Evolutionary conservation across 2,329 filamentous ascomycete genomes (phyloP), one percentile per base, ranked within the genome.

Genomic region (Arthrobotrys pseudoclavata): DNA sequence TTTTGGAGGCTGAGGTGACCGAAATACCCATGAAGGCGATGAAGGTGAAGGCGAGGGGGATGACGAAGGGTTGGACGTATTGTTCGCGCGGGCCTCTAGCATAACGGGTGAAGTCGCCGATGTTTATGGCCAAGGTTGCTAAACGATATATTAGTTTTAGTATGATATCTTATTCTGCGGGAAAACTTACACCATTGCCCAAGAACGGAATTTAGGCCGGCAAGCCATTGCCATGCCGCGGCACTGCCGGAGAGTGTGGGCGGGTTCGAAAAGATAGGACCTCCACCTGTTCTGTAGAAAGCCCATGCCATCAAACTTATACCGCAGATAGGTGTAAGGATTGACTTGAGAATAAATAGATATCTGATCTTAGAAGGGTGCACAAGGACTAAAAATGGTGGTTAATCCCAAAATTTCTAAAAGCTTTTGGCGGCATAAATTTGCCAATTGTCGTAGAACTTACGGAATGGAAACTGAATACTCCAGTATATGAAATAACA

Each of bases 241-340:
- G 79, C 78, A 1, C 81, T 81, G 20, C 82, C 82, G 0, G 83
- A 82, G 4, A 88, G 83, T 0, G 84, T 86, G 2, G 85, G 80
- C 20, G 84, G 84, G 64, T 87, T 84, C 20, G 83, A 79, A 75
- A 86, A 87, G 71, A 88, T 83, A 1, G 81, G 83, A 4, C 87
- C 85, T n/a, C 86, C 87, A 20, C 87, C 86, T 2, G 87, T 87
- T 62, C 88, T 87, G 3, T 87, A 86, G 75, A 91, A 86, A 3
- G 87, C 87, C 89, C 89, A 91, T 53, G 89, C 87, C 80, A 91
- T 85, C 22, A 89, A 89, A 1, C 87, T 88, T 72, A 91, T 85
- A 81, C 88, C 89, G 1, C 87, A 86, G n/a, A 88, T 83, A 0
- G 89, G 89, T 10, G 89, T 86, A 2, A 85, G 82, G 3, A 86